Evolutionary conservation across 31 red algal genomes (phyloP).

Genomic region (Asparagopsis taxiformis): DNA sequence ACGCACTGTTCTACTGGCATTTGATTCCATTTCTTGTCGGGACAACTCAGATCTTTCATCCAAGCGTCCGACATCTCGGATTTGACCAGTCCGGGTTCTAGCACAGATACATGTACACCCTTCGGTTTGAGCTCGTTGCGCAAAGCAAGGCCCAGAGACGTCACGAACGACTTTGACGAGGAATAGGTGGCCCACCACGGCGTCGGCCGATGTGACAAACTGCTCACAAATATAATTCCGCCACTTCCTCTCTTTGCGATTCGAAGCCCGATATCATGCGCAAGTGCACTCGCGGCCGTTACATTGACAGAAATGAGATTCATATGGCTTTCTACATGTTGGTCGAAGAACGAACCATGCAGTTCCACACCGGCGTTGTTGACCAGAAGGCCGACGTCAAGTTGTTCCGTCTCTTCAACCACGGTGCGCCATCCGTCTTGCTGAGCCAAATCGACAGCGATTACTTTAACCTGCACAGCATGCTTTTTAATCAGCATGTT

Average conservation of each 20-base stretch:
- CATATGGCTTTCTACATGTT: slow-evolving; percentile 6
- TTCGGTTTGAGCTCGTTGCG: background rate
- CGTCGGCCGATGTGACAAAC: background rate
- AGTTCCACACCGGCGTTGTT: slow-evolving; percentile 94
- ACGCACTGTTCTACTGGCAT: too few relatives aligned
- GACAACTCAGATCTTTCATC: too few relatives aligned
- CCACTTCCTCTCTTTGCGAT: slow-evolving; percentile 17
- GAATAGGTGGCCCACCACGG: background rate
- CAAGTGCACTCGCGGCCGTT: slow-evolving; percentile 42
- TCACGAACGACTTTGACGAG: background rate
- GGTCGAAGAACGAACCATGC: slow-evolving; percentile 68
- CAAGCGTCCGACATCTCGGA: too few relatives aligned
- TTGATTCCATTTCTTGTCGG: too few relatives aligned
- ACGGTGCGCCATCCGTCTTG: slow-evolving; percentile 28
- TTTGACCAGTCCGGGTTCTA: too few relatives aligned
- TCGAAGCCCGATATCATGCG: slow-evolving; percentile 51
- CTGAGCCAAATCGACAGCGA: slow-evolving; percentile 71
- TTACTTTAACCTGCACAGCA: slow-evolving; percentile 38
- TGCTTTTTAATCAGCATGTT: slow-evolving; percentile 9
- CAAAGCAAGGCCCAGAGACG: background rate
- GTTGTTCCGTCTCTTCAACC: slow-evolving; percentile 5
- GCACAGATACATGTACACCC: background rate
- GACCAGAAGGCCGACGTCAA: slow-evolving; percentile 71
- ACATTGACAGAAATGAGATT: slow-evolving; percentile 80
- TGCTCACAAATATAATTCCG: slow-evolving; percentile 10